Percentiles rank a stretch among this genome's conserved stretches.
These are phyloP conservation scores for Phanerochaete carnosa DNA, from an alignment of 768 basidiomycete species.

Conservation along the genomic window DNA sequence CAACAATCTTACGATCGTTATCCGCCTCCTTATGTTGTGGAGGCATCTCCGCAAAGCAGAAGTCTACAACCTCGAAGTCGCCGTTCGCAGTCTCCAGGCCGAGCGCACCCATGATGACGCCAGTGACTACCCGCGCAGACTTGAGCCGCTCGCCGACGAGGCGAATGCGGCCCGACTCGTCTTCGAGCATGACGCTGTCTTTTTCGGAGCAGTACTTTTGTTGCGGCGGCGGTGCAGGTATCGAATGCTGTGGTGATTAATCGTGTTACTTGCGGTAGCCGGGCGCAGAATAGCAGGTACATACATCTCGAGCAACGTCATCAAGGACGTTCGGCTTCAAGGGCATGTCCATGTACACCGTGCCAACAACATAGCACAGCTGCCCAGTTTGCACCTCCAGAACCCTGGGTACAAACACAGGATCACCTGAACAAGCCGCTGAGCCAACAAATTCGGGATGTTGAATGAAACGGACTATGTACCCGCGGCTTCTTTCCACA, in stretches of 20 bases:
- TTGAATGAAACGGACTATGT: slow-evolving; percentile 4
- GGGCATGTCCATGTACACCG: slow-evolving; percentile 98
- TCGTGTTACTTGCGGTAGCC: slow-evolving; percentile 1
- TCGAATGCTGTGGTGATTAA: slow-evolving; percentile 61
- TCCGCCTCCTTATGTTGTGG: slow-evolving; percentile 64
- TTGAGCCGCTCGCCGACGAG: slow-evolving; percentile 76
- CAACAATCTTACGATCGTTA: slow-evolving; percentile 55
- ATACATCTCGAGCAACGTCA: slow-evolving; percentile 89
- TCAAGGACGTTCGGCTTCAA: slow-evolving; percentile 97
- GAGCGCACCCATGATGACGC: slow-evolving; percentile 84
- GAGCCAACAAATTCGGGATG: not conserved
- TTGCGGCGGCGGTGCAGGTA: slow-evolving; percentile 77
- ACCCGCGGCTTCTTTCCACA: slow-evolving; percentile 50
- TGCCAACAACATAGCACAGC: slow-evolving; percentile 90
- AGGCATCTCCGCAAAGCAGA: slow-evolving; percentile 83
- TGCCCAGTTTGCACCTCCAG: slow-evolving; percentile 84
- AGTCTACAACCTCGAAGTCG: slow-evolving; percentile 91
- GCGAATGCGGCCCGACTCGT: slow-evolving; percentile 90
- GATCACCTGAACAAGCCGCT: slow-evolving; percentile 46
- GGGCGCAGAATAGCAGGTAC: slow-evolving; percentile 27
- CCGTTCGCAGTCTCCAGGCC: slow-evolving; percentile 88
- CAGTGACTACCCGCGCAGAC: slow-evolving; percentile 74
- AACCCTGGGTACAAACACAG: slow-evolving; percentile 71
- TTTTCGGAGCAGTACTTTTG: slow-evolving; percentile 72
- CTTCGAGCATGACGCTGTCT: slow-evolving; percentile 88